phyloP scores from a whole-genome alignment of 352 stramenopile genomes.

The Globisporangium polare region DNA sequence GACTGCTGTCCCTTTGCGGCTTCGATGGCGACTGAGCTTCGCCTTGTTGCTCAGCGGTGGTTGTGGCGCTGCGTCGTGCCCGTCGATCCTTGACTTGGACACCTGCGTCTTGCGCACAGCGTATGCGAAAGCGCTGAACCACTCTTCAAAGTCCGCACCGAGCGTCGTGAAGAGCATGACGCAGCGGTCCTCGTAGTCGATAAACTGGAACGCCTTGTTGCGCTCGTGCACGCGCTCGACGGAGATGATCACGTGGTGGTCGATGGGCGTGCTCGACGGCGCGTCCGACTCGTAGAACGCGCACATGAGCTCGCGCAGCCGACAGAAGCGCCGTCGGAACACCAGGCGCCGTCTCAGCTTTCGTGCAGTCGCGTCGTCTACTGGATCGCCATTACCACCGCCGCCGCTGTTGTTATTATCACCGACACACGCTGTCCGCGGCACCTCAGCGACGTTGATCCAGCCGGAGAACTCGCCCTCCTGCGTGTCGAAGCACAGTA shows the following conservation, averaged over 20 bases:
- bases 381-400: background rate
- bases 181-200: slow-evolving; percentile 39
- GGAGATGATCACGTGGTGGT: slow-evolving; percentile 37
- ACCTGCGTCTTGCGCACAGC: slow-evolving; percentile 35
- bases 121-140: slow-evolving; percentile 33
- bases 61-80: background rate
- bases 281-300: slow-evolving; percentile 34
- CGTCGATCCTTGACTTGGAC: slow-evolving; percentile 18
- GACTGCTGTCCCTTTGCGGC: background rate
- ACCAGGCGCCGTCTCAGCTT: background rate
- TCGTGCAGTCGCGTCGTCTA: background rate
- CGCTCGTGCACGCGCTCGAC: slow-evolving; percentile 31
- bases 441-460: slow-evolving; percentile 27
- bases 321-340: slow-evolving; percentile 35
- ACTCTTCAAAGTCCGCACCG: slow-evolving; percentile 42
- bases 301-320: slow-evolving; percentile 37
- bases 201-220: slow-evolving; percentile 47
- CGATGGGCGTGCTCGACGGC: slow-evolving; percentile 13
- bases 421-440: background rate
- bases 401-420: background rate
- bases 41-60: background rate
- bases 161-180: slow-evolving; percentile 37
- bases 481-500: slow-evolving; percentile 19
- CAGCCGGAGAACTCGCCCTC: slow-evolving; percentile 32
- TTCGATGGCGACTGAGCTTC: background rate